Conservation (phyloP, 1,284 basidiomycete genomes). For the Hemileia vastatrix region DNA sequence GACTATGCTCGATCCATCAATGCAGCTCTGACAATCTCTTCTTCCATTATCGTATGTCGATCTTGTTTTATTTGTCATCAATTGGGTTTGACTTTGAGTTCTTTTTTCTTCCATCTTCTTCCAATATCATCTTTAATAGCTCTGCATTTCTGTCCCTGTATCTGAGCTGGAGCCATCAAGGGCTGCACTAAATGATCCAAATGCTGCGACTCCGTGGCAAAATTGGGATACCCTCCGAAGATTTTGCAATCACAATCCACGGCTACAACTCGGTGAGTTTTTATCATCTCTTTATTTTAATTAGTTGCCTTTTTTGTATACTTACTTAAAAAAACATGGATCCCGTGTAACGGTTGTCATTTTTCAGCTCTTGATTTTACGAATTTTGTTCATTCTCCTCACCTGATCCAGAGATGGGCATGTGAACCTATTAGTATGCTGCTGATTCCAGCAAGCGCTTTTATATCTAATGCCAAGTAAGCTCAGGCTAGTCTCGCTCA, state of each 20-base stretch:
- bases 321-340: not conserved
- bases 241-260: constrained; percentile 73
- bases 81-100: not conserved
- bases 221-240: constrained; percentile 92
- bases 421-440: constrained; percentile 82
- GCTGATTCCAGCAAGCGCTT: constrained; percentile 76
- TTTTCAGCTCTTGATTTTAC: constrained; percentile 75
- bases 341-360: not conserved
- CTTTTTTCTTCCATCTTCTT: constrained; percentile 15
- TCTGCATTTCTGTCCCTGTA: constrained; percentile 1
- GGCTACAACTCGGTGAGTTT: constrained; percentile 66
- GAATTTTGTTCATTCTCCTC: constrained; percentile 70
- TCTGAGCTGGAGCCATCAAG: constrained; percentile 9
- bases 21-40: constrained; percentile 57
- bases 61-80: too few relatives aligned
- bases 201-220: constrained; percentile 62
- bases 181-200: constrained; percentile 10
- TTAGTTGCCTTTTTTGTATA: not conserved
- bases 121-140: constrained; percentile 28
- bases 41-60: constrained; percentile 31
- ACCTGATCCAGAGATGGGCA: constrained; percentile 70
- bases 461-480: constrained; percentile 86
- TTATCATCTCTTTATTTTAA: not conserved
- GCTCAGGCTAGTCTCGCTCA: not conserved
- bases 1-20: constrained; percentile 87